These are phyloP conservation scores for Heracleum sosnowskyi DNA, from an alignment of 129 eudicot genomes.

Conservation along the genomic window DNA sequence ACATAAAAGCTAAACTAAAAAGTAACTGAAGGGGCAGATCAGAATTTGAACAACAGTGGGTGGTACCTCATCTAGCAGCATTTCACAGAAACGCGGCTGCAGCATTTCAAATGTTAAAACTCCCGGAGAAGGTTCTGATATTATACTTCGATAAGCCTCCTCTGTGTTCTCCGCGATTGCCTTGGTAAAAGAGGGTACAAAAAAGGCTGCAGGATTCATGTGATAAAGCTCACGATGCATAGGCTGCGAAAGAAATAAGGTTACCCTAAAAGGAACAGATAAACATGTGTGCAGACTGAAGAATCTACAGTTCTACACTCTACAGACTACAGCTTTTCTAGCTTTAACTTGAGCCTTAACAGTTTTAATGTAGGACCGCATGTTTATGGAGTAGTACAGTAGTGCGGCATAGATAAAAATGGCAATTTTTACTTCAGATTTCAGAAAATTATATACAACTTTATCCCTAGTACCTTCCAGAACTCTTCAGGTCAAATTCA, in stretches of 20 bases:
- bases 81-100: slow-evolving; percentile 77
- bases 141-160: slow-evolving; percentile 57
- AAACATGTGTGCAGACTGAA: neutral
- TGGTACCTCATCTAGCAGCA: slow-evolving; percentile 80
- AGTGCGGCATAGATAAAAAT: neutral
- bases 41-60: slow-evolving; percentile 6
- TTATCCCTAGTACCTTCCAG: neutral
- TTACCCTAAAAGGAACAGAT: neutral
- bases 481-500: neutral
- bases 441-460: too few relatives aligned
- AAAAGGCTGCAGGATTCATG: slow-evolving; percentile 61
- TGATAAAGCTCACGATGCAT: slow-evolving; percentile 59
- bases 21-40: slow-evolving; percentile 19
- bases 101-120: slow-evolving; percentile 68
- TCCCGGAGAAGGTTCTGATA: slow-evolving; percentile 87
- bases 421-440: neutral
- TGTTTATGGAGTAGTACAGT: neutral
- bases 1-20: slow-evolving; percentile 38
- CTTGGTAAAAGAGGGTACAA: slow-evolving; percentile 60
- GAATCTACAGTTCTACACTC: too few relatives aligned
- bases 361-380: neutral
- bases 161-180: slow-evolving; percentile 61
- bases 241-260: slow-evolving; percentile 47
- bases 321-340: neutral
- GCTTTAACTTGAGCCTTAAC: neutral